These are phyloP conservation scores for Suillus tomentosus DNA, from an alignment of 768 basidiomycete genomes.

Conservation along the genomic window DNA sequence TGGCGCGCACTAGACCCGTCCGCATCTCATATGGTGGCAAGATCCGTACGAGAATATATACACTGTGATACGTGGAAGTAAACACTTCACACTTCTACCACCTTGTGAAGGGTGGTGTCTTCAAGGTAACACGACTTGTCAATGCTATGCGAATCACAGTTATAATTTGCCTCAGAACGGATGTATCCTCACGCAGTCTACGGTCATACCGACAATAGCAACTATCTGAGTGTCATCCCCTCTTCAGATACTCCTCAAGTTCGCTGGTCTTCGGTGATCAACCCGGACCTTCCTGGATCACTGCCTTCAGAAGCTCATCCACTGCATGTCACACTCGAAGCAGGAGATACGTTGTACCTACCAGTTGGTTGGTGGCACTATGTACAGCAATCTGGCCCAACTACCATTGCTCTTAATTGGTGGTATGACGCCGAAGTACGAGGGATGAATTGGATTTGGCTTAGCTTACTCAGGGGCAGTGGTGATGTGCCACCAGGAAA, in stretches of 20 bases:
- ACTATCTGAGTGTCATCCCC: conserved; percentile 33
- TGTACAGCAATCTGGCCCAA: conserved; percentile 67
- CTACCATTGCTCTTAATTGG: conserved; percentile 79
- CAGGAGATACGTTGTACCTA: conserved; percentile 84
- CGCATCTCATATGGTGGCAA: conserved; percentile 26
- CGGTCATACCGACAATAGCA: conserved; percentile 35
- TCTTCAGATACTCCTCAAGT: conserved; percentile 45
- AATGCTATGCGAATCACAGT: conserved; percentile 9
- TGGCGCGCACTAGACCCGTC: conserved; percentile 6
- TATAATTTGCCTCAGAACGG: conserved; percentile 43
- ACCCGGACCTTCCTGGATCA: conserved; percentile 52
- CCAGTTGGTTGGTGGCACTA: conserved; percentile 97
- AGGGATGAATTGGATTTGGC: conserved; percentile 69
- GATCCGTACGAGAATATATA: conserved; percentile 96
- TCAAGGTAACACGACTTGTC: conserved; percentile 52
- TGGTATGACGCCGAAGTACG: conserved; percentile 85
- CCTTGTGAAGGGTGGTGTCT: conserved; percentile 89
- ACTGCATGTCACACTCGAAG: conserved; percentile 61
- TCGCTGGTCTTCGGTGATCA: conserved; percentile 80
- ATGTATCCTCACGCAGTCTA: conserved; percentile 71
- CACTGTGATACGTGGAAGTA: conserved; percentile 79
- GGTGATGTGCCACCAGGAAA: conserved; percentile 42
- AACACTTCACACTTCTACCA: conserved; percentile 84
- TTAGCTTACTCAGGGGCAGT: conserved; percentile 59
- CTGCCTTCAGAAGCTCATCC: conserved; percentile 61